Evolutionary conservation across 768 basidiomycete species (phyloP), one percentile per base, ranked within the genome.

Genomic region (Rhizopogon salebrosus): DNA sequence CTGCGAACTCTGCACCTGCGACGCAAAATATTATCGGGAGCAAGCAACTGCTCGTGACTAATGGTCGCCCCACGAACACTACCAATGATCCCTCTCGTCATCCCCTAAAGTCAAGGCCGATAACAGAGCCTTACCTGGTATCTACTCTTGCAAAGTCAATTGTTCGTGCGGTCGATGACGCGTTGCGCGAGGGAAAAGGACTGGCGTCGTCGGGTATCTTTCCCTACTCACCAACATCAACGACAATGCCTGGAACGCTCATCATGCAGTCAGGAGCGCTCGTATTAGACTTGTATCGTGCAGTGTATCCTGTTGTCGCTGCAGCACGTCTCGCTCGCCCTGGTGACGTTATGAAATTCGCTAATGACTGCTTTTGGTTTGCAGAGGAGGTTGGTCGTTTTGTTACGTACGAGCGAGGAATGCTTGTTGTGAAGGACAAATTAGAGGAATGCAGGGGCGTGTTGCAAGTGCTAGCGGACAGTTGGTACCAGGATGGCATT

Each of bases 351-450:
- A 84, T 95, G 78, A 80, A 82, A 45, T 87, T 87, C 64, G 84
- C 89, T 16, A 97, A 97, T 64, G 87, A 95, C 56, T 91, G 85
- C 58, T 60, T 79, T 20, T 90, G 86, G 64, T 75, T 95, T 24
- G 75, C 75, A 27, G 67, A 70, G 20, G 79, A 86, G 58, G 64
- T 86, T 0, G 26, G 18, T 18, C 60, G 62, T 11, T 14, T 69
- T 6, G 26, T 59, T 42, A 56, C 56, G 18, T 26, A 42, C 9
- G 73, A 71, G 52, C 72, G 72, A 26, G 64, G 53, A 7, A 53
- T 58, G 2, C 40, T 54, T 9, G 55, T 58, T 27, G 66, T 78
- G 24, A 73, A 72, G 57, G 80, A 76, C 40, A 78, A 73, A 53
- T 64, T 85, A 38, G 67, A 64, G 11, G 87, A 85, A 62, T 79